These are phyloP conservation scores for Starmera dryadoides DNA, from an alignment of 805 yeast genomes.

Conservation along the genomic window DNA sequence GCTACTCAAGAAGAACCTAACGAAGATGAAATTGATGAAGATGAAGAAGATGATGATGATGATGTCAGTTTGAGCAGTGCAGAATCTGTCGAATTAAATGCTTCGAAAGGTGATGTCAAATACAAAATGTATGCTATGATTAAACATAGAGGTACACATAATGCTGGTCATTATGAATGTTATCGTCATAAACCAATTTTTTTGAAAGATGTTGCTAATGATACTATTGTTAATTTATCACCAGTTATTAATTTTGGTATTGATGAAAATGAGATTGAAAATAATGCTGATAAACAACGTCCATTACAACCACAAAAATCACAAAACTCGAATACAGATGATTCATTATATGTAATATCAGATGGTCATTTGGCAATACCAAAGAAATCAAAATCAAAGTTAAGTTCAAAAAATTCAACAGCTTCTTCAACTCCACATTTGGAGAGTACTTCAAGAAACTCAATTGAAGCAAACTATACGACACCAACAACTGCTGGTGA, in stretches of 20 bases:
- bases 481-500: no score
- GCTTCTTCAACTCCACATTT: no score
- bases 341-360: no score
- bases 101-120: conserved; percentile 25
- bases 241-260: conserved; percentile 19
- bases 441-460: no score
- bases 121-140: conserved; percentile 68
- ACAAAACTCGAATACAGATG: no score
- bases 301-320: not conserved
- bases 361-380: no score
- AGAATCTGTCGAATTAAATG: conserved; percentile 10
- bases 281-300: conserved; percentile 5
- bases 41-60: conserved; percentile 14
- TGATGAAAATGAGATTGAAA: conserved; percentile 5
- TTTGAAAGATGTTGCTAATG: conserved; percentile 20
- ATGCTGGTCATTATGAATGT: conserved; percentile 87
- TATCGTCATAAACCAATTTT: conserved; percentile 67
- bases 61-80: not conserved
- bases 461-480: no score
- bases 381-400: no score
- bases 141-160: conserved; percentile 84
- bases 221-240: conserved; percentile 21
- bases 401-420: no score
- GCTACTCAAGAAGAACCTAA: conserved; percentile 3
- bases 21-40: conserved; percentile 12